A percentile compares a stretch with the other conserved stretches of the same genome.
phyloP scores from a whole-genome alignment of 495 filamentous ascomycete genomes.

The Penicillium maclennaniae region DNA sequence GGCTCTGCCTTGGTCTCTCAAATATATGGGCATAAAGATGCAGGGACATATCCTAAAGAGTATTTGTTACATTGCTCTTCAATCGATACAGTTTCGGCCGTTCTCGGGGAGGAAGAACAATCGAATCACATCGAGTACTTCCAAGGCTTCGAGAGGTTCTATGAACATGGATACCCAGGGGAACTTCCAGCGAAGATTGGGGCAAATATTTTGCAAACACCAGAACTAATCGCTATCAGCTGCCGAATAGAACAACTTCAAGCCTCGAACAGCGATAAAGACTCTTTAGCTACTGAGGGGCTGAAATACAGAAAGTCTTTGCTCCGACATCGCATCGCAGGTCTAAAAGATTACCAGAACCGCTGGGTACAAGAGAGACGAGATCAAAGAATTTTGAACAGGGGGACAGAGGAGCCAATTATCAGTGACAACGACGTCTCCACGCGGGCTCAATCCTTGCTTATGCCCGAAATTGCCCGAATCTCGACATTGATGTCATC shows the following conservation, averaged over 20 bases:
- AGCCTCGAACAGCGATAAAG: conserved; percentile 1
- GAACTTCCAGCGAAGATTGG: conserved; percentile 15
- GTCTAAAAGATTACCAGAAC: too few species aligned
- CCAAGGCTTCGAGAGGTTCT: conserved; percentile 16
- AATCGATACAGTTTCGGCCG: conserved; percentile 15
- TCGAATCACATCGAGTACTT: conserved; percentile 22
- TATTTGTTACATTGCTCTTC: conserved; percentile 19
- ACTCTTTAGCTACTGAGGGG: too few species aligned
- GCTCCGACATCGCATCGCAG: too few species aligned
- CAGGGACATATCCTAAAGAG: conserved; percentile 17
- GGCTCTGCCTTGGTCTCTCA: conserved; percentile 21
- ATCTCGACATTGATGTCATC: too few species aligned
- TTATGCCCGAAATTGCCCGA: too few species aligned
- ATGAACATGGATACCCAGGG: conserved; percentile 12
- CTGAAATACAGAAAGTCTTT: too few species aligned
- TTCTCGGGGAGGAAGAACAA: conserved; percentile 21
- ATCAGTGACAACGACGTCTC: too few species aligned
- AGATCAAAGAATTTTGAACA: too few species aligned
- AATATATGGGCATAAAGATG: conserved; percentile 20
- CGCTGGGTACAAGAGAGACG: too few species aligned
- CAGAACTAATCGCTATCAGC: conserved; percentile 11
- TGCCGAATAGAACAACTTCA: conserved; percentile 9
- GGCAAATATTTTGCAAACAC: conserved; percentile 14
- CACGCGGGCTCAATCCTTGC: too few species aligned
- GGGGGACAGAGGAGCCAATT: too few species aligned